These are phyloP conservation scores for Hondaea fermentalgiana DNA, from an alignment of 108 stramenopile genomes.

Conservation along the genomic window DNA sequence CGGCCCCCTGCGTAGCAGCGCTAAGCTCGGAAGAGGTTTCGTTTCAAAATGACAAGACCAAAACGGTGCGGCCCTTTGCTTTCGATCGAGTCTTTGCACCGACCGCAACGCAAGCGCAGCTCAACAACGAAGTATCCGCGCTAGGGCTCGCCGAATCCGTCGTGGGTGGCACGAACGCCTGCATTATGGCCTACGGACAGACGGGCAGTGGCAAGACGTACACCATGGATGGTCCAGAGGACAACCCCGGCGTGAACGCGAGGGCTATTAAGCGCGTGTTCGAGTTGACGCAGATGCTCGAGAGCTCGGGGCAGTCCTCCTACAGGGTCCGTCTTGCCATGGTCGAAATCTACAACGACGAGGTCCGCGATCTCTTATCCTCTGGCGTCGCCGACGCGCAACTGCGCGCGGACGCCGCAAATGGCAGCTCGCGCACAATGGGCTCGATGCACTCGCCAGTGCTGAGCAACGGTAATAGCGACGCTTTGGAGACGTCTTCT, in stretches of 20 bases:
- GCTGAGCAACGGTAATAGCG: constrained; percentile 23
- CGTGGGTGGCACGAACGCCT: constrained; percentile 94
- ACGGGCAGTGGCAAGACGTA: constrained; percentile 59
- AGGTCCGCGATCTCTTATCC: constrained; percentile 53
- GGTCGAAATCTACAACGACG: constrained; percentile 65
- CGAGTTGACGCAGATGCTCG: neutral
- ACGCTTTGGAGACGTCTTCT: neutral
- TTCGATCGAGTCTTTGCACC: constrained; percentile 94
- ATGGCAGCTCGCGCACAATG: neutral
- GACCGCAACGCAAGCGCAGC: constrained; percentile 41
- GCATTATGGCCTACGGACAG: constrained; percentile 97
- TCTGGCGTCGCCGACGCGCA: constrained; percentile 40
- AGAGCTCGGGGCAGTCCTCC: neutral
- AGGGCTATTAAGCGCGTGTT: constrained; percentile 42
- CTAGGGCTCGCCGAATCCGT: constrained; percentile 71
- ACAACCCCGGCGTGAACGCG: constrained; percentile 38
- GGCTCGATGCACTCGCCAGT: constrained; percentile 39
- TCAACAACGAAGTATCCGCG: constrained; percentile 29
- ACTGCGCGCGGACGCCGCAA: constrained; percentile 49
- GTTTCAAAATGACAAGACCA: constrained; percentile 33
- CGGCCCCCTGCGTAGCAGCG: neutral
- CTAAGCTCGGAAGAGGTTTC: neutral
- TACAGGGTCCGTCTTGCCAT: constrained; percentile 37
- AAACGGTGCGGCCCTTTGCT: constrained; percentile 41
- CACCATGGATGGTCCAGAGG: constrained; percentile 51